These are phyloP conservation scores for Jasminum sambac DNA, from an alignment of 257 asterid genomes.

Conservation along the genomic window DNA sequence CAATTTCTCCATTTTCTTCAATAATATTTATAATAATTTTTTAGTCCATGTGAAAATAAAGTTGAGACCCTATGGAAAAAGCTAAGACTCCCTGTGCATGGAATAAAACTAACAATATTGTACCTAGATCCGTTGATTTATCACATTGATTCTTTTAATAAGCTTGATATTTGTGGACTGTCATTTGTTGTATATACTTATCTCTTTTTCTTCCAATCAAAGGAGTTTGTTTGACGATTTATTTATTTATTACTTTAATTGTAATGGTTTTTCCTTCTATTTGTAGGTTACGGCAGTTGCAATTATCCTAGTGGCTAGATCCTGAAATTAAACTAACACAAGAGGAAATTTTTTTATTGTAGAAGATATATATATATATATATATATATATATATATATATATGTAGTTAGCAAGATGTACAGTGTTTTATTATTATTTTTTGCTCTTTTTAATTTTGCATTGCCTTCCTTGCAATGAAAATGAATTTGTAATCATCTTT, in stretches of 20 bases:
- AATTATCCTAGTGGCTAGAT: neutral
- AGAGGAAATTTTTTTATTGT: neutral
- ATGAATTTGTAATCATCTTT: too few relatives aligned
- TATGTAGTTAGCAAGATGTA: neutral
- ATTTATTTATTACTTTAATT: neutral
- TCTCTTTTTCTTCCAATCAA: neutral
- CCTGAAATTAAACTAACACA: neutral
- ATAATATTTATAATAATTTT: too few relatives aligned
- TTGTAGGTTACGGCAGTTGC: constrained; percentile 17
- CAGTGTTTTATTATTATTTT: too few relatives aligned
- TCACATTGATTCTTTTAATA: too few relatives aligned
- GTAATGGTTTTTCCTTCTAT: neutral
- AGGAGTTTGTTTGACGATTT: neutral
- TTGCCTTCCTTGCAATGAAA: too few relatives aligned
- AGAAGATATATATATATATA: neutral
- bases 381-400: neutral
- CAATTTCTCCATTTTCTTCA: too few relatives aligned
- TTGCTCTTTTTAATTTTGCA: too few relatives aligned
- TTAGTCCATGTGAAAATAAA: too few relatives aligned
- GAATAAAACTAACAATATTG: too few relatives aligned
- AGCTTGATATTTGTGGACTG: neutral
- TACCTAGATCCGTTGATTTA: too few relatives aligned
- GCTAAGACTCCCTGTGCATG: too few relatives aligned
- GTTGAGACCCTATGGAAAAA: too few relatives aligned
- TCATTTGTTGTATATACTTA: neutral